Conservation (phyloP, 2,329 filamentous ascomycete species). For the Ophiostoma australiae region DNA sequence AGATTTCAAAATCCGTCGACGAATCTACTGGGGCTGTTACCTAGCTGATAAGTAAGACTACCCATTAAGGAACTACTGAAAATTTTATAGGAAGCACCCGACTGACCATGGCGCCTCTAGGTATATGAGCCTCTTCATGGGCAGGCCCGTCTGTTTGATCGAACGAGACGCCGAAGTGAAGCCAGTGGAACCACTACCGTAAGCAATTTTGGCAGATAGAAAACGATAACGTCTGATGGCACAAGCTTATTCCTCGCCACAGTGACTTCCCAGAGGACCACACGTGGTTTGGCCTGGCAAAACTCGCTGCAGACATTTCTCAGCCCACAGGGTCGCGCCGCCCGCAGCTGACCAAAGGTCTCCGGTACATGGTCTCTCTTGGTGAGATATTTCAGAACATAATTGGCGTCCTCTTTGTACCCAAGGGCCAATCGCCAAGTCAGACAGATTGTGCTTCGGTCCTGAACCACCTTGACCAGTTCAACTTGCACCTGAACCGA, state of each 20-base stretch:
- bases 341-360: background rate
- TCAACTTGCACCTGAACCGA: background rate
- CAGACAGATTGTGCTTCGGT: background rate
- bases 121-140: constrained; percentile 10
- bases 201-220: background rate
- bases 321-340: background rate
- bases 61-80: background rate
- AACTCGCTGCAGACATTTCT: background rate
- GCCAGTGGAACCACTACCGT: constrained; percentile 1
- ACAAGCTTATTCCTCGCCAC: background rate
- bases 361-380: background rate
- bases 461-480: background rate
- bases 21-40: constrained; percentile 8
- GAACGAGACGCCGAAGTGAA: background rate
- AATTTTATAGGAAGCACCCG: background rate
- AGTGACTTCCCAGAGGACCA: background rate
- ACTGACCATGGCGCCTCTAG: background rate
- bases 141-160: background rate
- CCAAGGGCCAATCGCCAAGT: background rate
- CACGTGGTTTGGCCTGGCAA: background rate
- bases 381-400: background rate
- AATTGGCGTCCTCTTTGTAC: constrained; percentile 8
- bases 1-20: background rate
- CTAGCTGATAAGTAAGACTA: background rate
- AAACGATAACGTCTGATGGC: background rate